Evolutionary conservation across 2,329 filamentous ascomycete genomes (phyloP).

Genomic region (Fusarium sp.): DNA sequence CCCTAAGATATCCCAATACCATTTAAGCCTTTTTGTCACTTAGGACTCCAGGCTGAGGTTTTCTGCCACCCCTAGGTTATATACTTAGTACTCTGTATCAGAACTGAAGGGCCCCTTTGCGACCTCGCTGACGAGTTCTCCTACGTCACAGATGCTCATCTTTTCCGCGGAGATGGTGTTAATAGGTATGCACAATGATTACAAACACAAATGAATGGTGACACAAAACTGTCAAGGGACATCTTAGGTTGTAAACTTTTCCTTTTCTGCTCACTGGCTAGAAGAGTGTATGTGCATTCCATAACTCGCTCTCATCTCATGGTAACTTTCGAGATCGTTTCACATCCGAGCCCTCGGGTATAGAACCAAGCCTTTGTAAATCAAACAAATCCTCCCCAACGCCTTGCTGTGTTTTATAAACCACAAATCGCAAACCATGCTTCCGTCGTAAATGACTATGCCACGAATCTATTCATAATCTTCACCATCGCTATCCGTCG

Average conservation of each 20-base stretch:
- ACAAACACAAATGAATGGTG: neutral
- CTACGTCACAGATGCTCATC: neutral
- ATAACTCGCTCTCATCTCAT: conserved; percentile 13
- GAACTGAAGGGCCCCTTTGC: neutral
- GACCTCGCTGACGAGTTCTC: neutral
- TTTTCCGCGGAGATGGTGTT: conserved; percentile 2
- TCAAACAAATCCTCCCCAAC: conserved; percentile 29
- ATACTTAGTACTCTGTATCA: neutral
- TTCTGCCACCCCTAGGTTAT: neutral
- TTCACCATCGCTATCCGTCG: conserved; percentile 59
- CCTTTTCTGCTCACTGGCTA: neutral
- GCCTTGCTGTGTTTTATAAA: conserved; percentile 30
- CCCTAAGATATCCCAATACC: neutral
- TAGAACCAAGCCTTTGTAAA: conserved; percentile 23
- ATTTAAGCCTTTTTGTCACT: neutral
- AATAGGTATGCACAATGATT: neutral
- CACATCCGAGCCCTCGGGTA: conserved; percentile 12
- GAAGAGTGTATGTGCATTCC: neutral
- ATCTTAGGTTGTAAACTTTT: neutral
- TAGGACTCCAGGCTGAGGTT: neutral
- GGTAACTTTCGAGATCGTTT: neutral
- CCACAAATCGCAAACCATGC: conserved; percentile 8
- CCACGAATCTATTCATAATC: conserved; percentile 48
- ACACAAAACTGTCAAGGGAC: neutral
- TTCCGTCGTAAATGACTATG: neutral